These are phyloP conservation scores for Botrytis fragariae DNA, from an alignment of 2,329 filamentous ascomycete species.

Conservation along the genomic window DNA sequence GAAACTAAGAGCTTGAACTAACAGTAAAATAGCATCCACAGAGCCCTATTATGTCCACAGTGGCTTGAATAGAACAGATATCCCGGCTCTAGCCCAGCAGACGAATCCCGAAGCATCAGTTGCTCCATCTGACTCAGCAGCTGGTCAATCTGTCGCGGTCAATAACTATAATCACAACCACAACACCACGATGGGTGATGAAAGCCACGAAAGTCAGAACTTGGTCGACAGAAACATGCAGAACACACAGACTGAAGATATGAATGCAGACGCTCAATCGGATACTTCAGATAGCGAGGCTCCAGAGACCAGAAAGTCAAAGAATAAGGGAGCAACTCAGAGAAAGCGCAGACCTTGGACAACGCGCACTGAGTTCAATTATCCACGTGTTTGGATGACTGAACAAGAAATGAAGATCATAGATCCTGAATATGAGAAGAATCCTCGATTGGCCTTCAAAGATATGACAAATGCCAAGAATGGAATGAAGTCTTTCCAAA, in stretches of 20 bases:
- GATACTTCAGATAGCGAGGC: fast-evolving
- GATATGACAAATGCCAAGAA: neutral
- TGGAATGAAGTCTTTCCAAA: neutral
- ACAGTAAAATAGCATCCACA: neutral
- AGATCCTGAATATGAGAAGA: neutral
- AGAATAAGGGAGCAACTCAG: neutral
- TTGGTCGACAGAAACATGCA: neutral
- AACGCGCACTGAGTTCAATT: neutral
- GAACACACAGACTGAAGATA: fast-evolving
- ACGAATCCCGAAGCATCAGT: neutral
- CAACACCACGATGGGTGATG: fast-evolving
- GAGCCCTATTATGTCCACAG: fast-evolving
- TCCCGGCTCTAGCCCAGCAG: no score
- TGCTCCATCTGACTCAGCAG: neutral
- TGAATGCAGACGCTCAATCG: neutral
- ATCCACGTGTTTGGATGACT: neutral
- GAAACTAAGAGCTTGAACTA: neutral
- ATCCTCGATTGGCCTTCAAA: neutral
- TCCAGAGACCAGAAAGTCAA: neutral
- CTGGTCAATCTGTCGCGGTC: fast-evolving
- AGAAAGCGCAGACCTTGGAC: neutral
- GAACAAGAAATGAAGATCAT: neutral
- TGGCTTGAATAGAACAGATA: no score
- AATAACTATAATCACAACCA: neutral
- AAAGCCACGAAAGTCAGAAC: neutral